Evolutionary conservation across 768 basidiomycete genomes (phyloP).

Genomic region (Amylocystis lapponica): DNA sequence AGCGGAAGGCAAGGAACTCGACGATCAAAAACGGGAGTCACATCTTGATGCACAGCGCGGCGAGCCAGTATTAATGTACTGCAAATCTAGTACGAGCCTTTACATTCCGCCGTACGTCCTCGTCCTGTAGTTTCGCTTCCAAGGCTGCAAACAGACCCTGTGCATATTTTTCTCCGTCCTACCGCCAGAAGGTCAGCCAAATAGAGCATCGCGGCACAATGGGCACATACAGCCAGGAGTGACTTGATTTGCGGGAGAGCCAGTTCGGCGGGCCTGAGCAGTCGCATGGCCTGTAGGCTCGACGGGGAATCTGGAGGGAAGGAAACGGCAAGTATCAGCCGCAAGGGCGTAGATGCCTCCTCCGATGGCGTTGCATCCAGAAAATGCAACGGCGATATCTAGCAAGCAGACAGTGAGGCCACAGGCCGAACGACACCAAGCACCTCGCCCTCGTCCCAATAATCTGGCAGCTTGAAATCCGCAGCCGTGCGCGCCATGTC

Average conservation of each 20-base stretch:
- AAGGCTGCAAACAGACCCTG: slow-evolving; percentile 48
- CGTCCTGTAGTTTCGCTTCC: slow-evolving; percentile 60
- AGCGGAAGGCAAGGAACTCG: too few species aligned
- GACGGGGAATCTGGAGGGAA: slow-evolving; percentile 37
- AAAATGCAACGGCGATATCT: slow-evolving; percentile 59
- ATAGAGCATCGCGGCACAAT: background rate
- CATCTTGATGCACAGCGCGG: too few species aligned
- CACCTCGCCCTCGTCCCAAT: slow-evolving; percentile 79
- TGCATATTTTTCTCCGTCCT: slow-evolving; percentile 69
- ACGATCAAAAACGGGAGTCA: too few species aligned
- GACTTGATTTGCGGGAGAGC: slow-evolving; percentile 40
- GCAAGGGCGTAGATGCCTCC: slow-evolving; percentile 59
- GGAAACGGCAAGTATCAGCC: slow-evolving; percentile 59
- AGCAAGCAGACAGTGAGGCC: too few species aligned
- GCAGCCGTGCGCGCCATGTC: slow-evolving; percentile 41
- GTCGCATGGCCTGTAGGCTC: slow-evolving; percentile 55
- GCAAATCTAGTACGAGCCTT: slow-evolving; percentile 55
- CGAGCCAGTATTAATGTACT: too few species aligned
- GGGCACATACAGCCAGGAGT: slow-evolving; percentile 46
- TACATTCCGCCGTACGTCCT: slow-evolving; percentile 51
- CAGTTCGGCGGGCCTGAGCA: slow-evolving; percentile 60
- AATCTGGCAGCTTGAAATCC: slow-evolving; percentile 85
- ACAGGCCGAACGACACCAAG: slow-evolving; percentile 37
- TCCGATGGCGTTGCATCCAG: slow-evolving; percentile 72
- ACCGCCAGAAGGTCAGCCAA: background rate